A percentile compares a stretch with the other conserved stretches of the same genome.
These are phyloP conservation scores for Calonectria pteridis DNA, from an alignment of 2,329 filamentous ascomycete genomes.

Conservation along the genomic window DNA sequence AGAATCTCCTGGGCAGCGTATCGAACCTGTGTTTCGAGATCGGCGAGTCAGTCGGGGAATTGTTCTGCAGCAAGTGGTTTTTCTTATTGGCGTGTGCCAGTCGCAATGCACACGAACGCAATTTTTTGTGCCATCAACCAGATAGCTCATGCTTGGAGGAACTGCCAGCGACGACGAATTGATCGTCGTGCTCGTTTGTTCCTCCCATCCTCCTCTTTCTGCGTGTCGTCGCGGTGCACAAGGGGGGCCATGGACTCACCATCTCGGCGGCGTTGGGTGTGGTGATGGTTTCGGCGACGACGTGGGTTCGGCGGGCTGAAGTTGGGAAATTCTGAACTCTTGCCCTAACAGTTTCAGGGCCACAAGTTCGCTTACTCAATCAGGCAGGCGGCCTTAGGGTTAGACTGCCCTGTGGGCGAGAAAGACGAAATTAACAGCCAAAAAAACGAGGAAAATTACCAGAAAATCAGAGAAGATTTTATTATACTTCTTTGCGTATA, in stretches of 20 bases:
- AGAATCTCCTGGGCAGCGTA: constrained; percentile 94
- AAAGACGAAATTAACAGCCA: constrained; percentile 6
- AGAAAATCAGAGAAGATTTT: constrained; percentile 21
- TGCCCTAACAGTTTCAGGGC: constrained; percentile 53
- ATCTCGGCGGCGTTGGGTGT: constrained; percentile 67
- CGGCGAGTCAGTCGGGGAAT: constrained; percentile 41
- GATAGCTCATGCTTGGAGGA: neutral
- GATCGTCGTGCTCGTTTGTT: neutral
- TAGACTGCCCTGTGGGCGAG: constrained; percentile 52
- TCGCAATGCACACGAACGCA: constrained; percentile 6
- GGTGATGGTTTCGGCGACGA: constrained; percentile 66
- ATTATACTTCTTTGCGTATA: neutral
- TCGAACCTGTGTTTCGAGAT: constrained; percentile 75
- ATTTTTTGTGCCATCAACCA: neutral
- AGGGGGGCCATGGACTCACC: constrained; percentile 58
- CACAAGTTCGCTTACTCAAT: constrained; percentile 61
- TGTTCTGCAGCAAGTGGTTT: constrained; percentile 3
- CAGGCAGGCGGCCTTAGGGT: constrained; percentile 53
- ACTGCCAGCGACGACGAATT: constrained; percentile 9
- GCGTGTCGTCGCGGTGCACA: constrained; percentile 33
- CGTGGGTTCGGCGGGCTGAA: constrained; percentile 62
- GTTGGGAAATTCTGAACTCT: constrained; percentile 63
- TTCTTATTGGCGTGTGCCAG: neutral
- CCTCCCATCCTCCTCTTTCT: constrained; percentile 36
- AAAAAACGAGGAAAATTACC: constrained; percentile 28